Percentiles rank a stretch among this genome's conserved stretches.
phyloP scores from a whole-genome alignment of 352 stramenopile species.

The Peronospora farinosa region DNA sequence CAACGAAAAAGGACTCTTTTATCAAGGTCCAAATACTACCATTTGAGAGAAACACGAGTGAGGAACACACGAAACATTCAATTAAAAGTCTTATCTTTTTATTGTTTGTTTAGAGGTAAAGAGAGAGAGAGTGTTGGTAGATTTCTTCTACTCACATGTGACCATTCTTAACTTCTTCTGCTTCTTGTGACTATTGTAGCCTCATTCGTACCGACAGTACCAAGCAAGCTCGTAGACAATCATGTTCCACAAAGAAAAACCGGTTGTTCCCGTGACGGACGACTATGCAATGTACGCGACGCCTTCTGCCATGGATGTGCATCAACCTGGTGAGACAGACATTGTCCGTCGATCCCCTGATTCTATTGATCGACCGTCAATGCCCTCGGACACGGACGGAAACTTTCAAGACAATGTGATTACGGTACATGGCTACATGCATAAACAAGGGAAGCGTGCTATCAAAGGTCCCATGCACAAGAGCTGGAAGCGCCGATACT shows the following conservation, averaged over 20 bases:
- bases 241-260: constrained; percentile 59
- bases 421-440: constrained; percentile 83
- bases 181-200: neutral
- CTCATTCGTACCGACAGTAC: constrained; percentile 23
- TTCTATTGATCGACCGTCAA: constrained; percentile 32
- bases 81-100: constrained; percentile 2
- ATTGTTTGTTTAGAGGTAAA: constrained; percentile 5
- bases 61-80: constrained; percentile 17
- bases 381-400: constrained; percentile 27
- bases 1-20: constrained; percentile 10
- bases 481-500: constrained; percentile 83
- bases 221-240: neutral
- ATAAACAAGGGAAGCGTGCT: constrained; percentile 84
- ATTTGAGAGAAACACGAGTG: constrained; percentile 37
- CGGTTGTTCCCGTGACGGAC: constrained; percentile 31
- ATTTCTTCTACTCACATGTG: neutral
- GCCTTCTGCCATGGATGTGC: constrained; percentile 36
- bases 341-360: constrained; percentile 42
- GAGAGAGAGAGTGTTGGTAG: neutral
- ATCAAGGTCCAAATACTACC: constrained; percentile 1
- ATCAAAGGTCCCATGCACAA: constrained; percentile 86
- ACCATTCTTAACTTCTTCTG: neutral
- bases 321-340: constrained; percentile 42
- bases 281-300: constrained; percentile 68
- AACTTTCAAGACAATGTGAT: constrained; percentile 79